Evolutionary conservation across 768 basidiomycete species (phyloP).

Genomic region (Mycena albidolilacea): DNA sequence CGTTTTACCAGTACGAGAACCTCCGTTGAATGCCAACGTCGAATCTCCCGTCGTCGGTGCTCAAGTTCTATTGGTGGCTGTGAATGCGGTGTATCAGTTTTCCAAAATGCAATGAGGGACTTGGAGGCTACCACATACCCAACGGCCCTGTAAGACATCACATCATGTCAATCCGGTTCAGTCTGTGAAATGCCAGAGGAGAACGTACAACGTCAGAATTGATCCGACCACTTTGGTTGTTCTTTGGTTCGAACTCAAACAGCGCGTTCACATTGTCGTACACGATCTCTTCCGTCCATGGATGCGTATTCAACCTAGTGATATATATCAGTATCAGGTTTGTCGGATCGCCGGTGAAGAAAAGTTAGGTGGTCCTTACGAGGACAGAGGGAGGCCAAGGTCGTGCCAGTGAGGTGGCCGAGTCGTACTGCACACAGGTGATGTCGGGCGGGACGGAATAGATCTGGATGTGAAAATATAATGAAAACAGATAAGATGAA

Average conservation of each 20-base stretch:
- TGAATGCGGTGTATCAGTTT: background rate
- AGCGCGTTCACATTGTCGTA: conserved; percentile 17
- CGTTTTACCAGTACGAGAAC: conserved; percentile 10
- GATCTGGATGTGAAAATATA: too few relatives aligned
- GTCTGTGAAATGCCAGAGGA: conserved; percentile 2
- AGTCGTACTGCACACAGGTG: too few relatives aligned
- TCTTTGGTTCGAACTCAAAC: conserved; percentile 18
- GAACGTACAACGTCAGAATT: conserved; percentile 11
- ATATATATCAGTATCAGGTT: background rate
- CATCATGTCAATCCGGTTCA: conserved; percentile 12
- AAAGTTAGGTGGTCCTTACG: too few relatives aligned
- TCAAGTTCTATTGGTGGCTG: conserved; percentile 12
- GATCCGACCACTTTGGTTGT: conserved; percentile 14
- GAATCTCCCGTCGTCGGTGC: conserved; percentile 10
- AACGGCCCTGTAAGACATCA: conserved; percentile 13
- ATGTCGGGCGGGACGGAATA: too few relatives aligned
- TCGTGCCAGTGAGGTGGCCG: too few relatives aligned
- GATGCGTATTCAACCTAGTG: conserved; percentile 22
- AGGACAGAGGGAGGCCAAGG: too few relatives aligned
- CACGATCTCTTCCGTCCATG: conserved; percentile 21
- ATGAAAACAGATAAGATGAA: too few relatives aligned
- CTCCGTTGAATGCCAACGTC: conserved; percentile 13
- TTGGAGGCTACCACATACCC: conserved; percentile 9
- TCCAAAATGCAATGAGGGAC: background rate
- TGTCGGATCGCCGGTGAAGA: too few relatives aligned